Percentiles rank a stretch among this genome's conserved stretches.
Evolutionary conservation across 148 eudicot genomes (phyloP).

Genomic region (Nepenthes mirabilis): DNA sequence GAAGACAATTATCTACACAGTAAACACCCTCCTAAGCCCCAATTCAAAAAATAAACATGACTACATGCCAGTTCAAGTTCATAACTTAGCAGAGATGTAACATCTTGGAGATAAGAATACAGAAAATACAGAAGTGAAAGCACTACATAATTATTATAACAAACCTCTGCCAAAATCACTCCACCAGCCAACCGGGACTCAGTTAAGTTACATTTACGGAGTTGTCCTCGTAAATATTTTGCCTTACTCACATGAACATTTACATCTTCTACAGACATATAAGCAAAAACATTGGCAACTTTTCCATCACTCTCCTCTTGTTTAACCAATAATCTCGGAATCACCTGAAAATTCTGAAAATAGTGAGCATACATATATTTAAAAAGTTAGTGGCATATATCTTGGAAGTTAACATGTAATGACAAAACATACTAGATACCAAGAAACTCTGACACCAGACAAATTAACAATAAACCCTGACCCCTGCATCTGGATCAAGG

Average conservation of each 20-base stretch:
- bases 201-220: slow-evolving; percentile 64
- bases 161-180: slow-evolving; percentile 55
- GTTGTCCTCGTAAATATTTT: slow-evolving; percentile 20
- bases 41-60: not conserved
- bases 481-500: too few species aligned
- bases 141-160: slow-evolving; percentile 3
- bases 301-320: slow-evolving; percentile 22
- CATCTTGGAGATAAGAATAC: too few species aligned
- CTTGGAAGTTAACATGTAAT: too few species aligned
- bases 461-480: too few species aligned
- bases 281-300: slow-evolving; percentile 45
- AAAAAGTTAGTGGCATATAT: not conserved
- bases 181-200: slow-evolving; percentile 37
- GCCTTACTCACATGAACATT: slow-evolving; percentile 16
- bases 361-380: not conserved
- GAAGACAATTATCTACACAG: too few species aligned
- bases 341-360: slow-evolving; percentile 29
- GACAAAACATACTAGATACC: too few species aligned
- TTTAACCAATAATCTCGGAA: slow-evolving; percentile 39
- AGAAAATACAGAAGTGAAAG: not conserved
- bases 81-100: not conserved
- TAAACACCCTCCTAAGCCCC: not conserved
- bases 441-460: too few species aligned
- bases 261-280: slow-evolving; percentile 38
- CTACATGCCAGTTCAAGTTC: not conserved